Base-by-base conservation (phyloP, 805 yeast genomes). In the Metschnikowia cerradonensis region DNA sequence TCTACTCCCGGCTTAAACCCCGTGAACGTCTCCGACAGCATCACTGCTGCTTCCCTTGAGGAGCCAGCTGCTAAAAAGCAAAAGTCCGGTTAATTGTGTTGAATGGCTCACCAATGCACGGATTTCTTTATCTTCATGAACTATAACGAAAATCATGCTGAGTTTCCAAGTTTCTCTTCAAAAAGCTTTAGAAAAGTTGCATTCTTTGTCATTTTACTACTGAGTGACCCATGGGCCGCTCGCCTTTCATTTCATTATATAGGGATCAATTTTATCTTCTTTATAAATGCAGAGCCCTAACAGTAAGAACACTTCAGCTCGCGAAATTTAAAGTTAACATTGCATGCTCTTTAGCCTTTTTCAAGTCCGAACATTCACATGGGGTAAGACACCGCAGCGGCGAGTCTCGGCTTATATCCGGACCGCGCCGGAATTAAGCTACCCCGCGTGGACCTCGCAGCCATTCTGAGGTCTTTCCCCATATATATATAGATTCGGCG, bases 11-110 rank as follows among this genome's bases (percentile, higher is more conserved):
- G 59, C 20, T 59, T 65, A 48, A 56, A 52, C 13, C 65, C 71
- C 8, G 47, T 55, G 35, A 49, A 37, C 35, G 59, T 55, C 33
- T 13, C 39, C 11, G 60, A 50, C 20, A 48, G 54, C 20, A 63
- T 58, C 45, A 64, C 63, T 39, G 59, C 58, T 34, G 66, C 65
- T 22, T 64, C 48, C 54, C 46, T 48, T 26, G 68, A 57, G 17
- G 71, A 67, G 55, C 74, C 72, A 46, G 72, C 64, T 43, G 48
- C 71, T 23, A 74, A 75, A 61, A 72, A 66, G 58, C 75, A 71
- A 60, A 71, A 66, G 55, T 51, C 66, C 38, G 67, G 60, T 52
- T 63, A 59, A 57, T 26, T 45, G 40, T 34, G 36, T 22, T 23
- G 47, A 40, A 31, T 33, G 52, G 43, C 45, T 49, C 48, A 20